phyloP scores from a whole-genome alignment of 73 alveolate species.

The Durusdinium trenchii region DNA sequence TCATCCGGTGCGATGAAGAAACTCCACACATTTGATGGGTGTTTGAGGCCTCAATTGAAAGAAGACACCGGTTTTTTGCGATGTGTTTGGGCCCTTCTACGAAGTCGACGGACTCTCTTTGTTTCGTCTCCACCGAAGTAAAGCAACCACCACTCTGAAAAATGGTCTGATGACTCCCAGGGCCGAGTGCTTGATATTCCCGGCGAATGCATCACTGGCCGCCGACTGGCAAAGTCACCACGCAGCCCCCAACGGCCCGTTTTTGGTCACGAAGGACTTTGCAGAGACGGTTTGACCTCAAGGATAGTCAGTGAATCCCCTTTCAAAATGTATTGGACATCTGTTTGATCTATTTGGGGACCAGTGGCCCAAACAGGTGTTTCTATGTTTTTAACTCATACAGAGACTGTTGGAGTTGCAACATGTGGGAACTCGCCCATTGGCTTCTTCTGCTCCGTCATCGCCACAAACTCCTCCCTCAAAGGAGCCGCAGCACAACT shows the following conservation, averaged over 20 bases:
- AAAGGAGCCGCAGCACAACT: conserved; percentile 53
- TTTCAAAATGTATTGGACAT: not conserved
- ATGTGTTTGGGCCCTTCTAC: too few relatives aligned
- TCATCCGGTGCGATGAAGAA: not conserved
- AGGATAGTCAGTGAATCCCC: too few relatives aligned
- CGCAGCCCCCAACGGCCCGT: conserved; percentile 10
- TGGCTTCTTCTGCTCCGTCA: not conserved
- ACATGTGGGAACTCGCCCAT: not conserved
- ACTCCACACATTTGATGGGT: not conserved
- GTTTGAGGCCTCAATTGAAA: not conserved
- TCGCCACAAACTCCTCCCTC: not conserved
- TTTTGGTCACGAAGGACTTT: not conserved
- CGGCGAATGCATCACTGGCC: not conserved
- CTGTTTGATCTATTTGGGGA: not conserved
- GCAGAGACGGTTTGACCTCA: not conserved
- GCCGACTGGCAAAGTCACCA: conserved; percentile 23
- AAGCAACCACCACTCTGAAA: not conserved
- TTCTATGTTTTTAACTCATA: not conserved
- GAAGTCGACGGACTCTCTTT: not conserved
- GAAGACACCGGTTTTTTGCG: not conserved
- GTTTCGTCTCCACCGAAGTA: conserved; percentile 1
- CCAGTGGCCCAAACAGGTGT: not conserved
- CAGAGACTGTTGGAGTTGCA: not conserved
- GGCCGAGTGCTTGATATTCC: not conserved
- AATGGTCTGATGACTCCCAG: not conserved